Conservation (phyloP, 495 filamentous ascomycete species). For the Amphirosellinia nigrospora region DNA sequence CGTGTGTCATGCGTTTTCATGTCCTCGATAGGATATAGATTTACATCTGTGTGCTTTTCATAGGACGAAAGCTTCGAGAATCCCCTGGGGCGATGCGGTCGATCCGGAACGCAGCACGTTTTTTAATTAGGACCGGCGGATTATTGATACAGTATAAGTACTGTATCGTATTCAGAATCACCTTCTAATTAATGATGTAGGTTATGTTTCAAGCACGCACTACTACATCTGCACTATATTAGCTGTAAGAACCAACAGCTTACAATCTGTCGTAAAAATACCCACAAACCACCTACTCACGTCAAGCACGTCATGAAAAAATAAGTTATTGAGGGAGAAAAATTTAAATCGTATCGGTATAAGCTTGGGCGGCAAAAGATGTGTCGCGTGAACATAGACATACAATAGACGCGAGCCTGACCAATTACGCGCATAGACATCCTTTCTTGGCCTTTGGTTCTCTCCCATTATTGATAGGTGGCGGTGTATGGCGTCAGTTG, state of each 20-base stretch:
- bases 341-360: background rate
- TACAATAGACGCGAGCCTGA: background rate
- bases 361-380: background rate
- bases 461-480: background rate
- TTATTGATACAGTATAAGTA: background rate
- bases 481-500: constrained; percentile 22
- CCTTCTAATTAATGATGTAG: background rate
- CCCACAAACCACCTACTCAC: background rate
- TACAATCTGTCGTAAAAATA: no score
- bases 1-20: background rate
- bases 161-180: constrained; percentile 3
- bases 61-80: background rate
- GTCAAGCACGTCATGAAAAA: background rate
- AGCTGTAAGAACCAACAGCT: background rate
- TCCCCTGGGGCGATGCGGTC: background rate
- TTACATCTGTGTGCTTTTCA: background rate
- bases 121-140: background rate
- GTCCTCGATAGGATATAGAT: background rate
- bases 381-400: background rate
- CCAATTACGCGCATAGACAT: background rate
- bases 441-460: background rate
- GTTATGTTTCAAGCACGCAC: background rate
- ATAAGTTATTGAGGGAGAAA: background rate
- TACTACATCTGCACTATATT: background rate
- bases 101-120: background rate